Evolutionary conservation across 2,329 filamentous ascomycete genomes (phyloP).

Genomic region (Didymella arachidicola): DNA sequence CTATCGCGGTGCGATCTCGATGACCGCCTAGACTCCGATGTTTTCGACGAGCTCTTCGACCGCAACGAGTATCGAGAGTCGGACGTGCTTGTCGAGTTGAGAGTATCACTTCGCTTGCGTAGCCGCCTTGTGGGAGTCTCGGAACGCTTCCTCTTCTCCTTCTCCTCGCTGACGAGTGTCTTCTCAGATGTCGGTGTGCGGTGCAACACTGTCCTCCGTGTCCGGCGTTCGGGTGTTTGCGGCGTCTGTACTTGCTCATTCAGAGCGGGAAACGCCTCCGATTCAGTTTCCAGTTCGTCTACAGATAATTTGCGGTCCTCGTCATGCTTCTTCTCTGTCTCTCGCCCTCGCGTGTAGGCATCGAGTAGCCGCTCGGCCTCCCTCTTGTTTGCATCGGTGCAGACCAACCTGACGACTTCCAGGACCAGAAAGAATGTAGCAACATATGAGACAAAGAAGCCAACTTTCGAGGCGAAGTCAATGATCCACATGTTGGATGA

Average conservation of each 20-base stretch:
- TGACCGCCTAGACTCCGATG: constrained; percentile 13
- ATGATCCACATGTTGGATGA: constrained; percentile 16
- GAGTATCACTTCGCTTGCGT: constrained; percentile 35
- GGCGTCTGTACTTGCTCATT: constrained; percentile 5
- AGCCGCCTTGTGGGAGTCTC: constrained; percentile 21
- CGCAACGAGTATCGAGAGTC: constrained; percentile 21
- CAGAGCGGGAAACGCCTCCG: constrained; percentile 10
- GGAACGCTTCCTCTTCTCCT: constrained; percentile 17
- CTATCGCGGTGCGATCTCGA: constrained; percentile 15
- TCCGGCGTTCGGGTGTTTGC: constrained; percentile 12
- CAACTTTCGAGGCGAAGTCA: constrained; percentile 19
- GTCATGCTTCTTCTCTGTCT: constrained; percentile 8
- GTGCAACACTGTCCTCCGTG: constrained; percentile 4
- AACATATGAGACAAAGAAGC: constrained; percentile 37
- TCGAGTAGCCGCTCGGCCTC: constrained; percentile 36
- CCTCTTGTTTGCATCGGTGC: constrained; percentile 35
- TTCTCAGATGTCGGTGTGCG: constrained; percentile 16
- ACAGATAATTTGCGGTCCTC: constrained; percentile 8
- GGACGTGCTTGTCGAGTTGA: constrained; percentile 26
- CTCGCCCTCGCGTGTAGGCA: constrained; percentile 25
- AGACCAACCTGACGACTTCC: constrained; percentile 32
- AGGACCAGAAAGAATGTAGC: constrained; percentile 32
- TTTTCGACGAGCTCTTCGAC: constrained; percentile 11
- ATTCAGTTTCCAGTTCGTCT: constrained; percentile 13
- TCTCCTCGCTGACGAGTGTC: constrained; percentile 11